phyloP scores from a whole-genome alignment of 352 stramenopile genomes.

The Pythium brachiatum region DNA sequence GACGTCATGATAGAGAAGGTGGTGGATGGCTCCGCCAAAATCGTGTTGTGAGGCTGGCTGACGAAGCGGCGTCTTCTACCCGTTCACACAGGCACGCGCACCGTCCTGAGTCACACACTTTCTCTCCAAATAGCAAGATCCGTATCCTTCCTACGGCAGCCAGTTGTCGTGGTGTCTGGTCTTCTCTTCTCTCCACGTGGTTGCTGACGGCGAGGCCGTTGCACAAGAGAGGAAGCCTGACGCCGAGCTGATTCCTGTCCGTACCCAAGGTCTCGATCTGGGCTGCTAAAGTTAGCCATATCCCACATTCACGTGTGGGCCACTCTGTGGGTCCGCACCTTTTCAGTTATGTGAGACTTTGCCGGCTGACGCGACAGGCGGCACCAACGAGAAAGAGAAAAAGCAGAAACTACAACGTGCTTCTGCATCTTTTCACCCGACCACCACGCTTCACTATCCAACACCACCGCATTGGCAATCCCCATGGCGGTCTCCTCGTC shows the following conservation, averaged over 20 bases:
- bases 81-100: not conserved
- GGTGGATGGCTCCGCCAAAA: not conserved
- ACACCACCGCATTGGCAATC: not conserved
- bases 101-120: conserved; percentile 1
- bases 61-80: not conserved
- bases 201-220: not conserved
- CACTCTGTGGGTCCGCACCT: not conserved
- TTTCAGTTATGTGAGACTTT: conserved; percentile 15
- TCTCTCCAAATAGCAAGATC: not conserved
- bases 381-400: conserved; percentile 3
- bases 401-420: not conserved
- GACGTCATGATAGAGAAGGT: conserved; percentile 1
- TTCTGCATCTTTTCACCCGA: not conserved
- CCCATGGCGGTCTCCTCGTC: not conserved
- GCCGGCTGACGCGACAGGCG: conserved; percentile 1
- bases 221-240: too few relatives aligned
- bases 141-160: not conserved
- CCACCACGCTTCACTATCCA: not conserved
- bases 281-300: conserved; percentile 27
- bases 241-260: not conserved
- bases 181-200: conserved; percentile 1
- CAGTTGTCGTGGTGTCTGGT: not conserved
- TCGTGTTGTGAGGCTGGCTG: not conserved
- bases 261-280: not conserved
- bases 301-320: conserved; percentile 19